Percentiles rank a stretch among this genome's conserved stretches.
These are phyloP conservation scores for Marasmius oreades DNA, from an alignment of 1,284 basidiomycete genomes.

Conservation along the genomic window DNA sequence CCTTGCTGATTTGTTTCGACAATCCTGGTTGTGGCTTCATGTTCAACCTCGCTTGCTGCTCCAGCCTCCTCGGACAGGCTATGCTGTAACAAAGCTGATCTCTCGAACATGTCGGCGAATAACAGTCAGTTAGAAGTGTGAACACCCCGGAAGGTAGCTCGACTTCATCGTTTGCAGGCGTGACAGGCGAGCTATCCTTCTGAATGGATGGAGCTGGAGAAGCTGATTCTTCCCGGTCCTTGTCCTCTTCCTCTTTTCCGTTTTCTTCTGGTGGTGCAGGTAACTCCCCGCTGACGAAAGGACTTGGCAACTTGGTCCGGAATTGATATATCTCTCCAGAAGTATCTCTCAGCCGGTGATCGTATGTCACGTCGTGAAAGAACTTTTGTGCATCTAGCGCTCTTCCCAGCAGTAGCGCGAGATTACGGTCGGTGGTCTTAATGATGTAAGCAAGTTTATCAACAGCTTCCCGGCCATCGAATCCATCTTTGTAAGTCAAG, in stretches of 20 bases:
- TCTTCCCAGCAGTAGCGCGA: constrained; percentile 90
- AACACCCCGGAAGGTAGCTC: constrained; percentile 93
- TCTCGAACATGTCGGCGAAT: constrained; percentile 95
- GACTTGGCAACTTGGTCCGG: constrained; percentile 66
- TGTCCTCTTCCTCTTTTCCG: not conserved
- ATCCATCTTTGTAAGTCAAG: constrained; percentile 92
- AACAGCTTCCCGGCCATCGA: constrained; percentile 96
- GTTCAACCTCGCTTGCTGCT: constrained; percentile 90
- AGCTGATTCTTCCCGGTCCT: constrained; percentile 35
- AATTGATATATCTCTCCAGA: constrained; percentile 94
- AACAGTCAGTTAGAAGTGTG: constrained; percentile 95
- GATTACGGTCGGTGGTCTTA: constrained; percentile 95
- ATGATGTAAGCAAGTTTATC: constrained; percentile 97
- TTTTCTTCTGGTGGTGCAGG: constrained; percentile 13
- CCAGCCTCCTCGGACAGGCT: constrained; percentile 90
- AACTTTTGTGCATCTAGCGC: constrained; percentile 98
- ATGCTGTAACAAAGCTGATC: constrained; percentile 96
- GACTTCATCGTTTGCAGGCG: constrained; percentile 48
- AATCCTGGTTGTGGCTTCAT: constrained; percentile 92
- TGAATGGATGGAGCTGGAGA: constrained; percentile 36
- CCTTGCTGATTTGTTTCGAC: constrained; percentile 76
- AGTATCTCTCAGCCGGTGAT: constrained; percentile 92
- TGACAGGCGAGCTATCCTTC: constrained; percentile 39
- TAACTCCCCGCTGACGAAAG: constrained; percentile 76
- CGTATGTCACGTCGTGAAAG: constrained; percentile 99